Evolutionary conservation across 2,329 filamentous ascomycete genomes (phyloP).

Genomic region (Cladosporium oxysporum): DNA sequence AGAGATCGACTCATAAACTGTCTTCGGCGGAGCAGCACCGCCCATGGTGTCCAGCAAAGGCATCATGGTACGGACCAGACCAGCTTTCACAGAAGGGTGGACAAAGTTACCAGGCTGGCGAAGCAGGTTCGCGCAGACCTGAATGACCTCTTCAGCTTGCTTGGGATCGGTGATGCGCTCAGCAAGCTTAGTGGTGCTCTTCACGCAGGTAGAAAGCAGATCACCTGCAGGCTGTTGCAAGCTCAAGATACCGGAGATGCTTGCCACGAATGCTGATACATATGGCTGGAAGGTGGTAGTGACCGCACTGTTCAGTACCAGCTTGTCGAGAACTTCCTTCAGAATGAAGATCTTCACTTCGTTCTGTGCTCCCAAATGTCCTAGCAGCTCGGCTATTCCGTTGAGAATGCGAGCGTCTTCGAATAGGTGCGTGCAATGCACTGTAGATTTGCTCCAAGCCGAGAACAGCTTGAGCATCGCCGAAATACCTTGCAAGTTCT

Average conservation of each 20-base stretch:
- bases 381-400: slow-evolving; percentile 71
- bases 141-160: slow-evolving; percentile 75
- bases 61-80: slow-evolving; percentile 76
- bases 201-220: slow-evolving; percentile 75
- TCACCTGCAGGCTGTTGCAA: slow-evolving; percentile 64
- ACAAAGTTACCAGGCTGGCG: slow-evolving; percentile 83
- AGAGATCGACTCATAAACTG: slow-evolving; percentile 72
- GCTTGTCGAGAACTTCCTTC: slow-evolving; percentile 67
- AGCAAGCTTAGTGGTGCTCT: slow-evolving; percentile 74
- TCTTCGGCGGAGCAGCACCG: slow-evolving; percentile 36
- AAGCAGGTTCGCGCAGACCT: slow-evolving; percentile 77
- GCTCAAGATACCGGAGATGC: slow-evolving; percentile 55
- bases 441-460: slow-evolving; percentile 72
- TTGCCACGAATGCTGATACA: slow-evolving; percentile 64
- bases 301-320: slow-evolving; percentile 62
- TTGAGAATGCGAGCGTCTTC: slow-evolving; percentile 61
- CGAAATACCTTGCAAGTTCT: slow-evolving; percentile 88
- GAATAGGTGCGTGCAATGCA: slow-evolving; percentile 69
- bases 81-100: slow-evolving; percentile 78
- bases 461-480: slow-evolving; percentile 77
- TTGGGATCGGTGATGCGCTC: slow-evolving; percentile 66
- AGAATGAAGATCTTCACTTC: slow-evolving; percentile 84
- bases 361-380: slow-evolving; percentile 73
- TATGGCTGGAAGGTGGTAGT: slow-evolving; percentile 63
- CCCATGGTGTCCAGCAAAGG: slow-evolving; percentile 56